phyloP scores from a whole-genome alignment of 225 moss, liverwort and hornwort genomes.

The Antitrichia curtipendula region DNA sequence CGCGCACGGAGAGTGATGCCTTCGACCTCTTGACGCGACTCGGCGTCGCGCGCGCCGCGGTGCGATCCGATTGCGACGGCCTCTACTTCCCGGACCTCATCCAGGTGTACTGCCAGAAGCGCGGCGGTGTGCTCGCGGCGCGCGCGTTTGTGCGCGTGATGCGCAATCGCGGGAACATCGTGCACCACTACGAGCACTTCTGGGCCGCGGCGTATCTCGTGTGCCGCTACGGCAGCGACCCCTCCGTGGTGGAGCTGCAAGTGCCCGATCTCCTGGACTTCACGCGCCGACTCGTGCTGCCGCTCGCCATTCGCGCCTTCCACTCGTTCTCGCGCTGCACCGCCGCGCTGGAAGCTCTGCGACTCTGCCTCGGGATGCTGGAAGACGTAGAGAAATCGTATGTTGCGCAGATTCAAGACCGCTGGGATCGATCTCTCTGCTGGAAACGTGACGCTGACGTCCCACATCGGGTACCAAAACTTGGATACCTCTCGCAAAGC shows the following conservation, averaged over 20 bases:
- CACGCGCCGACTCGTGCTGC: slow-evolving; percentile 28
- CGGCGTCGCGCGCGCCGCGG: slow-evolving; percentile 16
- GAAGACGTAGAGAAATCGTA: slow-evolving; percentile 56
- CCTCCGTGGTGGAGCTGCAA: slow-evolving; percentile 22
- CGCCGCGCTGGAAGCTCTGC: slow-evolving; percentile 39
- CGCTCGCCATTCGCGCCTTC: slow-evolving; percentile 34
- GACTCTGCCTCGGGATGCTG: slow-evolving; percentile 27
- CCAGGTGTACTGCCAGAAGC: slow-evolving; percentile 38
- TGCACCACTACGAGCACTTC: slow-evolving; percentile 23
- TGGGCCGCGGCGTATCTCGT: slow-evolving; percentile 40
- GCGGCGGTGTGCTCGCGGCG: slow-evolving; percentile 26
- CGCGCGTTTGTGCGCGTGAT: slow-evolving; percentile 27
- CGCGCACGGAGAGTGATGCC: slow-evolving; percentile 11
- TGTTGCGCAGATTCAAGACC: slow-evolving; percentile 32
- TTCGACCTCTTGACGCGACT: slow-evolving; percentile 24
- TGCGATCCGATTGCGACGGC: not conserved
- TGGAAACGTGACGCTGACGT: not conserved
- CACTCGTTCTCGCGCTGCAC: slow-evolving; percentile 26
- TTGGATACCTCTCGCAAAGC: not conserved
- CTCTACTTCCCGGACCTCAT: slow-evolving; percentile 38
- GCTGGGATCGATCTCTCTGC: slow-evolving; percentile 37
- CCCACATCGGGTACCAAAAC: not conserved
- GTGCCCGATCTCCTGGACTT: slow-evolving; percentile 31
- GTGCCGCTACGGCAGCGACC: slow-evolving; percentile 17
- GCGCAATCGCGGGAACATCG: slow-evolving; percentile 10